phyloP scores from a whole-genome alignment of 495 filamentous ascomycete species.

The Daldinia grandis region DNA sequence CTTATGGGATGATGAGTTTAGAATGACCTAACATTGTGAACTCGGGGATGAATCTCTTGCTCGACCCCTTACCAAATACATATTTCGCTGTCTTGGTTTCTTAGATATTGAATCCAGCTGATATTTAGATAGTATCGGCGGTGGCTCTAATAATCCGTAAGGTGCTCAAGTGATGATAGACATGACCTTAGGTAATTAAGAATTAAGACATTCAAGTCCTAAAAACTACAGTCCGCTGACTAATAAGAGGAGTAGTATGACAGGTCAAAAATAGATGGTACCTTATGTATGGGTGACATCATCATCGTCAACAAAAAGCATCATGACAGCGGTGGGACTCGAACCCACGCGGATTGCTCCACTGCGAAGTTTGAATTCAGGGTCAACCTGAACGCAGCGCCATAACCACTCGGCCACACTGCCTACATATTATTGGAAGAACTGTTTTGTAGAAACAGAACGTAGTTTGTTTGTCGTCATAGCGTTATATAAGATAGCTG shows the following conservation, averaged over 20 bases:
- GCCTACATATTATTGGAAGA: not conserved
- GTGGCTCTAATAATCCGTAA: not conserved
- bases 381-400: slow-evolving; percentile 46
- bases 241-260: not conserved
- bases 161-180: not conserved
- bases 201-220: not conserved
- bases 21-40: not conserved
- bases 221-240: not conserved
- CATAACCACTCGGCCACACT: slow-evolving; percentile 47
- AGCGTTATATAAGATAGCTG: not conserved
- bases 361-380: slow-evolving; percentile 42
- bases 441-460: not conserved
- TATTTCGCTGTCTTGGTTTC: not conserved
- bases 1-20: not conserved
- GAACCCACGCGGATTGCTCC: slow-evolving; percentile 55
- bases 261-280: not conserved
- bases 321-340: slow-evolving; percentile 51
- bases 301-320: slow-evolving; percentile 19
- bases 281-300: not conserved
- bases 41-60: not conserved
- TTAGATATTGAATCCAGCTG: not conserved
- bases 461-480: not conserved
- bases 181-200: not conserved
- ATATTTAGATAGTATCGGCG: not conserved
- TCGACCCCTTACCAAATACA: not conserved